Evolutionary conservation across 164 flowering plant species (phyloP), one percentile per base, ranked within the genome.

Genomic region (Vitis labrusca): DNA sequence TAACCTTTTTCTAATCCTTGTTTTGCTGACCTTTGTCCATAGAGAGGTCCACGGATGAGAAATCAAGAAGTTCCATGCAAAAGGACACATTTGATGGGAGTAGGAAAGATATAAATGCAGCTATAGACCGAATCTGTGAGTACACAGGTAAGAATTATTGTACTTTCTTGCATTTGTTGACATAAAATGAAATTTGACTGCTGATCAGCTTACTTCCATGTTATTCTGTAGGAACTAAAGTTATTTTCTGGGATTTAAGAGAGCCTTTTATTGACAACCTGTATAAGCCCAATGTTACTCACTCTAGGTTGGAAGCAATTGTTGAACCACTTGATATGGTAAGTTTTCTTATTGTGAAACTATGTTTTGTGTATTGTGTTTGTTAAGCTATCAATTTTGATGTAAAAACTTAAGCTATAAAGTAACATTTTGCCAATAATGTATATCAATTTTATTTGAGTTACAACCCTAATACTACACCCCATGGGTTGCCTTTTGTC

Each of bases 261-360:
- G 99, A 91, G 71, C 85, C 82, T 27, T 89, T 96, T 73, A 89
- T 93, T 68, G 93, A 92, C 29, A 84, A 80, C 77, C 79, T 96
- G 44, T 96, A 93, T 71, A 91, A 85, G 74, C 94, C 91, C 32
- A 85, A 71, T 83, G 98, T 88, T 74, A 82, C 91, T 23, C 93
- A 86, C 53, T 82, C 92, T 65, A 87, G 99, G 81, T 73, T 96
- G 83, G 99, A 96, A 73, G 66, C 84, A 27, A 67, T 96, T 37
- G 80, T 91, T 76, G 99, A 96, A 50, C 90, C 89, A 19, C 97
- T 96, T 79, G 99, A 96, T 74, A 59, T 68, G 88, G 99, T 93
- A 83, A 61, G 92, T 16, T 65, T 30, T 63, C 37, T 50, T 9
- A 7, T 62, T 50, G 2, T 9, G 44, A 50, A 61, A 44, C 68